Evolutionary conservation across 2,329 filamentous ascomycete genomes (phyloP).

Genomic region (Xylariaceae sp.): DNA sequence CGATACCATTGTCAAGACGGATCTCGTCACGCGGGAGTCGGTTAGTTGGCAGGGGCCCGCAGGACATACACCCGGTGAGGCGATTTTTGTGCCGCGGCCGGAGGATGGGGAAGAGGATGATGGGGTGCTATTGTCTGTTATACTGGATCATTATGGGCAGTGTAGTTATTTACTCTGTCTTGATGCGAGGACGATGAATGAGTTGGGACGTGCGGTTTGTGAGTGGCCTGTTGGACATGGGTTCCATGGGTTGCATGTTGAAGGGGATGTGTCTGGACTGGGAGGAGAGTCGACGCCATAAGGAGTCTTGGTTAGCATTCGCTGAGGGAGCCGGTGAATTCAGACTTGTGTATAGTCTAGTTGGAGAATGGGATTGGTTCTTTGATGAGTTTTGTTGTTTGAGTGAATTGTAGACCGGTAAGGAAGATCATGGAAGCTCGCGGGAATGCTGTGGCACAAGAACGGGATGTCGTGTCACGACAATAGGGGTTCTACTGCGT

Average conservation of each 20-base stretch:
- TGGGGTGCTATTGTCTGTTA: conserved; percentile 40
- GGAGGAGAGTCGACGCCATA: not conserved
- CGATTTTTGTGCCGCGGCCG: conserved; percentile 59
- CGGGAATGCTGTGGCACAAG: too few species aligned
- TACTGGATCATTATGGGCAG: conserved; percentile 55
- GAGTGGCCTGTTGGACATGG: conserved; percentile 56
- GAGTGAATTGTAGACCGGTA: too few species aligned
- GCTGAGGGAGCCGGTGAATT: too few species aligned
- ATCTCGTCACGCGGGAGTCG: conserved; percentile 48
- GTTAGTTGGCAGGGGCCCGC: conserved; percentile 52
- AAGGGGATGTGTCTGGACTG: not conserved
- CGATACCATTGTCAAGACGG: conserved; percentile 62
- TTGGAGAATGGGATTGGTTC: too few species aligned
- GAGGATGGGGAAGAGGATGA: conserved; percentile 41
- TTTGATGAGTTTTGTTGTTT: too few species aligned
- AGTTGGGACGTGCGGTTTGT: conserved; percentile 59
- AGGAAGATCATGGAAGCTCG: too few species aligned
- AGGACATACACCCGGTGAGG: conserved; percentile 63
- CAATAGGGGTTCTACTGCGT: too few species aligned
- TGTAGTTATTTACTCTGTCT: conserved; percentile 63
- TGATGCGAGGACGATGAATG: conserved; percentile 56
- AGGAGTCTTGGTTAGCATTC: too few species aligned
- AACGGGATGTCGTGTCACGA: too few species aligned
- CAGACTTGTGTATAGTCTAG: too few species aligned
- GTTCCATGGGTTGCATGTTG: conserved; percentile 56